A percentile compares a stretch with the other conserved stretches of the same genome.
phyloP scores from a whole-genome alignment of 2,329 filamentous ascomycete species.

The Fusarium zealandicum region DNA sequence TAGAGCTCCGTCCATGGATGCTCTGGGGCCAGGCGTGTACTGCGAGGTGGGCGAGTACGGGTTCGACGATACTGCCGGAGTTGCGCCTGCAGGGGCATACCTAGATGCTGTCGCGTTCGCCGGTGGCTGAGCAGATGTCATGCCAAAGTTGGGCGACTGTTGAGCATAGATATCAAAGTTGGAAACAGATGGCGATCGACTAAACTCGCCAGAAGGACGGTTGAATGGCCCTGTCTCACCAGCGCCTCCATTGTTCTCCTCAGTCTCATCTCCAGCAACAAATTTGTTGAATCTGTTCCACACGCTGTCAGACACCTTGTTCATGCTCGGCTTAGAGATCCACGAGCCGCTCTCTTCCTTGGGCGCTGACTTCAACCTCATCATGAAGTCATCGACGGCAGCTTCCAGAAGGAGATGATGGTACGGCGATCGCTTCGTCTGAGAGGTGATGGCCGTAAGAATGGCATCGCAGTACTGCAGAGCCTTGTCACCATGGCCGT shows the following conservation, averaged over 20 bases:
- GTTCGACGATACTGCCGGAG: slow-evolving; percentile 33
- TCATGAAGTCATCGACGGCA: slow-evolving; percentile 82
- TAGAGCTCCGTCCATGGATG: slow-evolving; percentile 31
- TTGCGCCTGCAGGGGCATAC: slow-evolving; percentile 44
- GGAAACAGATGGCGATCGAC: slow-evolving; percentile 73
- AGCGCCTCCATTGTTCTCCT: slow-evolving; percentile 73
- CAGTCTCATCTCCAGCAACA: slow-evolving; percentile 87
- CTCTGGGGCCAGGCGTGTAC: slow-evolving; percentile 53
- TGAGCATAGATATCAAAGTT: slow-evolving; percentile 79
- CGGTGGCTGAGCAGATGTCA: slow-evolving; percentile 44
- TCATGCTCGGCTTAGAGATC: slow-evolving; percentile 95
- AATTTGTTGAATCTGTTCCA: slow-evolving; percentile 97
- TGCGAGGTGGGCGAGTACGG: slow-evolving; percentile 54
- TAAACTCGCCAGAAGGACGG: slow-evolving; percentile 77
- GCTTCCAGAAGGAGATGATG: slow-evolving; percentile 78
- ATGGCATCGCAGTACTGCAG: slow-evolving; percentile 92
- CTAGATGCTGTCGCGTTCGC: slow-evolving; percentile 50
- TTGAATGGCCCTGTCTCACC: slow-evolving; percentile 81
- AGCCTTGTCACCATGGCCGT: slow-evolving; percentile 82
- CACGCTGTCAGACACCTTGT: slow-evolving; percentile 90
- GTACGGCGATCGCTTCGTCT: slow-evolving; percentile 85
- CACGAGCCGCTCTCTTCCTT: slow-evolving; percentile 83
- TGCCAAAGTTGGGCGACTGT: slow-evolving; percentile 44
- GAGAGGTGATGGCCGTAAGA: slow-evolving; percentile 74
- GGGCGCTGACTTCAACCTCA: slow-evolving; percentile 83